Conservation (phyloP, 2,329 filamentous ascomycete species). For the Colletotrichum spinosum region DNA sequence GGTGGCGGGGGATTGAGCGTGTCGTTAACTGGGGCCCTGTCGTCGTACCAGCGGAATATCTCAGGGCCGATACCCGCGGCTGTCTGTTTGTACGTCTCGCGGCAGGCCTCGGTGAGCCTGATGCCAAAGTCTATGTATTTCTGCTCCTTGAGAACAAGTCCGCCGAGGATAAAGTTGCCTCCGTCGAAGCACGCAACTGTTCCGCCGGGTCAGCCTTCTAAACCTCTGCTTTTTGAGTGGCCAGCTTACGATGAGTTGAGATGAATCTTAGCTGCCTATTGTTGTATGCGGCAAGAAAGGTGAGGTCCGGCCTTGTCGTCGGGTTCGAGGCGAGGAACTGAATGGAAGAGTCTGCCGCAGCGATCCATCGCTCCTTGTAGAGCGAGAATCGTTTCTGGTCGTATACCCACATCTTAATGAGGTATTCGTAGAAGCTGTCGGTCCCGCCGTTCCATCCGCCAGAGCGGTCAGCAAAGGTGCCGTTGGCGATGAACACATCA, state of each 20-base stretch:
- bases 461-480: slow-evolving; percentile 72
- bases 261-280: slow-evolving; percentile 56
- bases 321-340: slow-evolving; percentile 75
- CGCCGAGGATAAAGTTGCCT: slow-evolving; percentile 87
- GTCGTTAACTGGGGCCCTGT: slow-evolving; percentile 46
- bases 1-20: slow-evolving; percentile 57
- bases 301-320: slow-evolving; percentile 72
- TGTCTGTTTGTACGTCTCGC: slow-evolving; percentile 77
- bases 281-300: slow-evolving; percentile 73
- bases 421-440: slow-evolving; percentile 89
- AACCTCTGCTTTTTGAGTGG: too few species aligned
- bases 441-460: slow-evolving; percentile 84
- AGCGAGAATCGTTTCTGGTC: slow-evolving; percentile 70
- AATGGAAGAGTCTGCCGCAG: slow-evolving; percentile 81
- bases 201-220: slow-evolving; percentile 48
- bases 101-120: slow-evolving; percentile 77
- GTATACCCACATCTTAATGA: slow-evolving; percentile 92
- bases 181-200: slow-evolving; percentile 84
- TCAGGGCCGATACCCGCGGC: slow-evolving; percentile 83
- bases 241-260: slow-evolving; percentile 62
- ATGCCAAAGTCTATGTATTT: slow-evolving; percentile 82
- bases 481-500: slow-evolving; percentile 72
- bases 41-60: slow-evolving; percentile 71
- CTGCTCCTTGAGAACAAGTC: slow-evolving; percentile 72
- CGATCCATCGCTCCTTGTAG: slow-evolving; percentile 81